A percentile compares a stretch with the other conserved stretches of the same genome.
phyloP scores from a whole-genome alignment of 352 stramenopile genomes.

The Pythium sukuiense region DNA sequence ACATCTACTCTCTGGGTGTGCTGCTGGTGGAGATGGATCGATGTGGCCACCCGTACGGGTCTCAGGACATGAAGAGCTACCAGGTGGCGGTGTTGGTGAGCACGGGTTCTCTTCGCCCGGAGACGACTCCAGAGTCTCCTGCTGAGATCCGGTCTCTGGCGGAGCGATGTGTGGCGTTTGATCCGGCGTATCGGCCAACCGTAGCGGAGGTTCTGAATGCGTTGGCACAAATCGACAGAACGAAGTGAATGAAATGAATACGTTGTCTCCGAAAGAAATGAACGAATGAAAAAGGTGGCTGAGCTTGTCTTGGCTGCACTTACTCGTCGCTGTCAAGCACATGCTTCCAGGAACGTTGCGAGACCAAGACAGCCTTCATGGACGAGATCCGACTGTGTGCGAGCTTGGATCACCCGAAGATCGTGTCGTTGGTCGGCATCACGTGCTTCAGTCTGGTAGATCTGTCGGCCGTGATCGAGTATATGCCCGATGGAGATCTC shows the following conservation, averaged over 20 bases:
- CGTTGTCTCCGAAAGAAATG: no score
- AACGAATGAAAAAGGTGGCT: no score
- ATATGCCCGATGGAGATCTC: conserved; percentile 28
- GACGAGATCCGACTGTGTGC: conserved; percentile 36
- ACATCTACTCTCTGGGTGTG: conserved; percentile 38
- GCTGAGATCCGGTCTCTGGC: conserved; percentile 14
- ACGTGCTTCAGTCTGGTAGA: conserved; percentile 29
- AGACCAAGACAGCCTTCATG: conserved; percentile 27
- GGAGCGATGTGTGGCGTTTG: conserved; percentile 17
- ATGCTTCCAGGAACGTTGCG: conserved; percentile 17
- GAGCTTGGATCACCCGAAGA: conserved; percentile 33
- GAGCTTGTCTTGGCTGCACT: no score
- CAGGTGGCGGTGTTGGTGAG: conserved; percentile 24
- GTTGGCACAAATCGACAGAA: no score
- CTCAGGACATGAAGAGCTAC: conserved; percentile 11
- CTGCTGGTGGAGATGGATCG: no score
- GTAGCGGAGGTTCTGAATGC: no score
- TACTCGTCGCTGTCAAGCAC: conserved; percentile 20
- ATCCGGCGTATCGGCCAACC: conserved; percentile 1
- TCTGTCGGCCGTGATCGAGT: conserved; percentile 32
- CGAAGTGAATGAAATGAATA: no score
- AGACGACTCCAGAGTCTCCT: conserved; percentile 9
- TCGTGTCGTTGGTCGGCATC: conserved; percentile 33
- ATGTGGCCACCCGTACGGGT: conserved; percentile 22
- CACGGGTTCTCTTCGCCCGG: conserved; percentile 15